A percentile compares a stretch with the other conserved stretches of the same genome.
These are phyloP conservation scores for Fraxinus paxiana DNA, from an alignment of 305 asterid genomes.

Conservation along the genomic window DNA sequence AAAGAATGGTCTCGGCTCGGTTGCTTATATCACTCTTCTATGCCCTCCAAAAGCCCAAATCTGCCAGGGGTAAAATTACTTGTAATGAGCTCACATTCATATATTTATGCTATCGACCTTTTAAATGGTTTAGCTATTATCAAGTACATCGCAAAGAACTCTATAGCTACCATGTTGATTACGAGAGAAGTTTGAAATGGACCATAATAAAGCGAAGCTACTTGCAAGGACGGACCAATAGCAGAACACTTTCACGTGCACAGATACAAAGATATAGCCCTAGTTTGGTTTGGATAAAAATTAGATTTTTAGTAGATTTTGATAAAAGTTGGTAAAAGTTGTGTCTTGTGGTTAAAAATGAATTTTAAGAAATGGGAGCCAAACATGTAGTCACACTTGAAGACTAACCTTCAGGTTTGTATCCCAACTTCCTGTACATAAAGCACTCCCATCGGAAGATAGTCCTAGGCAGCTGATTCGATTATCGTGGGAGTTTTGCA, in stretches of 20 bases:
- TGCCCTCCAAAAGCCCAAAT: slow-evolving; percentile 99
- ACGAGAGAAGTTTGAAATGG: not conserved
- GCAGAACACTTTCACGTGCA: not conserved
- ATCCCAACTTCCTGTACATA: slow-evolving; percentile 97
- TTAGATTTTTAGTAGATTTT: not conserved
- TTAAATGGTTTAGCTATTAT: not conserved
- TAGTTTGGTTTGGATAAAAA: not conserved
- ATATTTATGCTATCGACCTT: not conserved
- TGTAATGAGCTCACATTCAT: not conserved
- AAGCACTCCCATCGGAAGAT: slow-evolving; percentile 94
- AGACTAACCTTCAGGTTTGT: slow-evolving; percentile 79
- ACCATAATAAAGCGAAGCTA: not conserved
- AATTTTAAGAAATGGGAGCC: not conserved
- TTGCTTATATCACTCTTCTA: slow-evolving; percentile 63
- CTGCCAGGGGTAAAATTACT: slow-evolving; percentile 38
- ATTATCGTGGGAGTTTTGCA: slow-evolving; percentile 77
- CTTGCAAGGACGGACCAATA: not conserved
- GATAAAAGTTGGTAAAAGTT: not conserved
- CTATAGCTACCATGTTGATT: not conserved
- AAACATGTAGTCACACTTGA: not conserved
- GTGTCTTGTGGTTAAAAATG: not conserved
- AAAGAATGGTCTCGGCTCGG: slow-evolving; percentile 16
- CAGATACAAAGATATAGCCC: not conserved
- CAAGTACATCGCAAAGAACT: not conserved
- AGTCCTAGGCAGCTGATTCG: slow-evolving; percentile 83